Percentiles rank a stretch among this genome's conserved stretches.
Evolutionary conservation across 805 yeast genomes (phyloP).

Genomic region (Kluyveromyces aestuarii): DNA sequence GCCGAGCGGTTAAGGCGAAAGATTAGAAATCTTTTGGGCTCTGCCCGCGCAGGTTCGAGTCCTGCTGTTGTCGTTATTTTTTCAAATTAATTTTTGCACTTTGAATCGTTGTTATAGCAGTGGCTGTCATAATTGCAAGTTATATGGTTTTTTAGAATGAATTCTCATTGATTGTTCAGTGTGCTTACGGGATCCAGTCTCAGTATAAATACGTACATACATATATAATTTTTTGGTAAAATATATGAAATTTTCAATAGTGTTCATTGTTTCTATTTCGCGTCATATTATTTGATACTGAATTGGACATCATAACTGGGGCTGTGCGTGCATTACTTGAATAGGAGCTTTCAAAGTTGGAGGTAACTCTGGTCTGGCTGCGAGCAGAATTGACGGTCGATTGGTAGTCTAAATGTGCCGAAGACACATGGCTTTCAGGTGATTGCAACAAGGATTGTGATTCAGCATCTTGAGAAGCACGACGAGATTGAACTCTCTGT

Average conservation of each 20-base stretch:
- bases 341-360: conserved; percentile 3
- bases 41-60: conserved; percentile 60
- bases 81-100: conserved; percentile 9
- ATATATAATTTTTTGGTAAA: too few species aligned
- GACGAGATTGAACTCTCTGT: background rate
- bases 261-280: background rate
- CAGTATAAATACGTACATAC: too few species aligned
- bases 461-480: background rate
- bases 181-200: too few species aligned
- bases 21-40: conserved; percentile 53
- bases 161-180: too few species aligned
- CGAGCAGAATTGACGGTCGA: background rate
- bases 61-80: conserved; percentile 60
- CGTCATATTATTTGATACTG: background rate
- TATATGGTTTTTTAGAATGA: too few species aligned
- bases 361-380: background rate
- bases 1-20: conserved; percentile 65
- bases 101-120: too few species aligned
- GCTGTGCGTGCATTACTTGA: conserved; percentile 1
- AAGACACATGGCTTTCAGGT: background rate
- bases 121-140: too few species aligned
- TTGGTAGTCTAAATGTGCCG: background rate
- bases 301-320: background rate
- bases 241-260: background rate
- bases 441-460: background rate